Percentiles rank a stretch among this genome's conserved stretches.
Evolutionary conservation across 495 filamentous ascomycete species (phyloP).

Genomic region (Trichocladium antarcticum): DNA sequence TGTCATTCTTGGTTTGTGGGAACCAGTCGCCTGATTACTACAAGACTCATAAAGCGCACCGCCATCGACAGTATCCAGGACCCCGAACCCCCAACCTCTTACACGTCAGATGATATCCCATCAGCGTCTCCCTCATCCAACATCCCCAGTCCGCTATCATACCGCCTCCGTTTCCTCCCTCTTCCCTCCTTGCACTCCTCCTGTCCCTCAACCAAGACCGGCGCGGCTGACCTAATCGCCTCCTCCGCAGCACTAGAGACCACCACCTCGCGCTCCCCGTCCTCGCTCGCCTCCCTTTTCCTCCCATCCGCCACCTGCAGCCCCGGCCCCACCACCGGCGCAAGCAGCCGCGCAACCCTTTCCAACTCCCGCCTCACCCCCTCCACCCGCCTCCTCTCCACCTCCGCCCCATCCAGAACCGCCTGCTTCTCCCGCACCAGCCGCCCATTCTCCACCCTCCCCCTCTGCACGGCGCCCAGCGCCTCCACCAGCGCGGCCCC

Average conservation of each 20-base stretch:
- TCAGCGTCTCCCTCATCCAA: constrained; percentile 47
- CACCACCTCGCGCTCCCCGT: background rate
- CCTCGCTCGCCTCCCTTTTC: constrained; percentile 11
- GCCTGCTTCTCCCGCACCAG: constrained; percentile 28
- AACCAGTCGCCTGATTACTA: too few species aligned
- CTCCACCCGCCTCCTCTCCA: constrained; percentile 44
- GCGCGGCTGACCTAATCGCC: background rate
- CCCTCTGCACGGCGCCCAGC: constrained; percentile 24
- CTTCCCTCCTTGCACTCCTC: constrained; percentile 13
- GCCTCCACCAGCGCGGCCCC: constrained; percentile 29
- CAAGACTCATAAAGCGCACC: too few species aligned
- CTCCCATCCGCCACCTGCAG: background rate
- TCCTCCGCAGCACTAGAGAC: background rate
- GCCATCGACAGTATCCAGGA: background rate
- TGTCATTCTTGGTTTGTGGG: too few species aligned
- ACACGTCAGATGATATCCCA: background rate
- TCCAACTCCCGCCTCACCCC: constrained; percentile 37
- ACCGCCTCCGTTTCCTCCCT: constrained; percentile 36
- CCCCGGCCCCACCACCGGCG: background rate
- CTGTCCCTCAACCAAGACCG: constrained; percentile 21
- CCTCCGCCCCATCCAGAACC: constrained; percentile 21
- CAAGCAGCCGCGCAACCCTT: constrained; percentile 17
- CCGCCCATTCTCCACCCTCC: constrained; percentile 23
- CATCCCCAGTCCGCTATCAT: constrained; percentile 54
- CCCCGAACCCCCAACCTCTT: background rate